Conservation (phyloP, 1,139 yeast genomes). For the Schwanniomyces etchellsii region DNA sequence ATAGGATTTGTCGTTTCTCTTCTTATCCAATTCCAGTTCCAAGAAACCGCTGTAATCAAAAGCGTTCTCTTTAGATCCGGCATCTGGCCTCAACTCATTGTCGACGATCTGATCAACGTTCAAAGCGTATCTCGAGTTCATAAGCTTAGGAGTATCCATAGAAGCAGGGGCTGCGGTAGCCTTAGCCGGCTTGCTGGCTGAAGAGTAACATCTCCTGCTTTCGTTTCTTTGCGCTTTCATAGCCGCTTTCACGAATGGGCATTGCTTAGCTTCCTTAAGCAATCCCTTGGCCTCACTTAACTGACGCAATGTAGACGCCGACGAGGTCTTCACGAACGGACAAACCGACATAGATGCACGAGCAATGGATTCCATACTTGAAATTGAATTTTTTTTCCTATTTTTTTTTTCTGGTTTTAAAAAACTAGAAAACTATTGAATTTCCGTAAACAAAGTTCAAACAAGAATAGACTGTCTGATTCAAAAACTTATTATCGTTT, state of each 20-base stretch:
- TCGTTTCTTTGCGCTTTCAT: slow-evolving; percentile 30
- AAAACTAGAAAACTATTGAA: no score
- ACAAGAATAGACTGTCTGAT: no score
- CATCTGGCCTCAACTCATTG: slow-evolving; percentile 19
- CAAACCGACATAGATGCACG: slow-evolving; percentile 76
- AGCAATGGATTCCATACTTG: slow-evolving; percentile 72
- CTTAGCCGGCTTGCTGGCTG: slow-evolving; percentile 46
- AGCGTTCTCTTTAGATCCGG: slow-evolving; percentile 34
- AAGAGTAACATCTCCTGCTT: slow-evolving; percentile 43
- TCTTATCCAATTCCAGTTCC: slow-evolving; percentile 57
- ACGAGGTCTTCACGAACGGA: slow-evolving; percentile 74
- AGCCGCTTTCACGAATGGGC: slow-evolving; percentile 89
- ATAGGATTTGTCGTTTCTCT: slow-evolving; percentile 85
- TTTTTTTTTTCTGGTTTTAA: not conserved
- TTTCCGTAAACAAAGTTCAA: no score
- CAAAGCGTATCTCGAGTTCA: slow-evolving; percentile 31
- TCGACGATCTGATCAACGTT: slow-evolving; percentile 24
- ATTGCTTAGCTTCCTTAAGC: slow-evolving; percentile 59
- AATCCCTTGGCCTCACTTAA: slow-evolving; percentile 40
- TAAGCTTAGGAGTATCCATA: slow-evolving; percentile 24
- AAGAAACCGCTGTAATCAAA: slow-evolving; percentile 68
- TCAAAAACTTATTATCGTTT: no score
- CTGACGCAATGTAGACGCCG: slow-evolving; percentile 56
- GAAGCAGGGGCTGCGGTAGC: slow-evolving; percentile 39
- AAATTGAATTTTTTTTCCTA: slow-evolving; percentile 1